Percentiles rank a stretch among this genome's conserved stretches.
Evolutionary conservation across 257 asterid genomes (phyloP).

Genomic region (Rubia yunnanensis): DNA sequence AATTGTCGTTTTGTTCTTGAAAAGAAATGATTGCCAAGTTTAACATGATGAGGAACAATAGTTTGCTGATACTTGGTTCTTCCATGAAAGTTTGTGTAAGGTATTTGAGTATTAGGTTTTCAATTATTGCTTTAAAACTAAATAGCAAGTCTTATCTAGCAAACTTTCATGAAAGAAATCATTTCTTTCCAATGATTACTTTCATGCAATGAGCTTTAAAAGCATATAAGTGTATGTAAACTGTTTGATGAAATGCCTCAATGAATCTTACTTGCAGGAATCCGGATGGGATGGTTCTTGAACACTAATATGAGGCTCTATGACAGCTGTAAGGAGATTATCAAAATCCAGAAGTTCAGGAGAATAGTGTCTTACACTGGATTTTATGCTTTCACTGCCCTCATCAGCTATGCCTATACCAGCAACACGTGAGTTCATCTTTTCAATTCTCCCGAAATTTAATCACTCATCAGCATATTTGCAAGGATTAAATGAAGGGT

Average conservation of each 20-base stretch:
- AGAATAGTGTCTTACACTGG: constrained; percentile 72
- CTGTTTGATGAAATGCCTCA: constrained; percentile 40
- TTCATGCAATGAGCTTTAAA: too few species aligned
- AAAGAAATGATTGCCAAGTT: too few species aligned
- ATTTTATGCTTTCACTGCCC: constrained; percentile 55
- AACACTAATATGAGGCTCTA: constrained; percentile 29
- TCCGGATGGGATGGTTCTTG: constrained; percentile 1
- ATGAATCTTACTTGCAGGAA: constrained; percentile 5
- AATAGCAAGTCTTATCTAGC: too few species aligned
- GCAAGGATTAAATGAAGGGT: neutral
- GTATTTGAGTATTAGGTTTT: too few species aligned
- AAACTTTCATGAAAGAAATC: too few species aligned
- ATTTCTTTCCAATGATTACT: too few species aligned
- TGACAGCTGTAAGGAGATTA: constrained; percentile 52
- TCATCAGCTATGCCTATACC: constrained; percentile 61
- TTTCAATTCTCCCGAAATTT: neutral
- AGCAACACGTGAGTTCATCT: constrained; percentile 67
- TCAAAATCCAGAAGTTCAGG: constrained; percentile 84
- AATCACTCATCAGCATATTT: neutral
- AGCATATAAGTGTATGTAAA: neutral
- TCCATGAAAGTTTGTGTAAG: too few species aligned
- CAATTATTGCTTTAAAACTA: too few species aligned
- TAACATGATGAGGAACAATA: too few species aligned
- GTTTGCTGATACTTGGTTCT: too few species aligned
- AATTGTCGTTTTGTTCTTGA: too few species aligned